phyloP scores from a whole-genome alignment of 805 yeast species.

The Ascoidea rubescens region DNA sequence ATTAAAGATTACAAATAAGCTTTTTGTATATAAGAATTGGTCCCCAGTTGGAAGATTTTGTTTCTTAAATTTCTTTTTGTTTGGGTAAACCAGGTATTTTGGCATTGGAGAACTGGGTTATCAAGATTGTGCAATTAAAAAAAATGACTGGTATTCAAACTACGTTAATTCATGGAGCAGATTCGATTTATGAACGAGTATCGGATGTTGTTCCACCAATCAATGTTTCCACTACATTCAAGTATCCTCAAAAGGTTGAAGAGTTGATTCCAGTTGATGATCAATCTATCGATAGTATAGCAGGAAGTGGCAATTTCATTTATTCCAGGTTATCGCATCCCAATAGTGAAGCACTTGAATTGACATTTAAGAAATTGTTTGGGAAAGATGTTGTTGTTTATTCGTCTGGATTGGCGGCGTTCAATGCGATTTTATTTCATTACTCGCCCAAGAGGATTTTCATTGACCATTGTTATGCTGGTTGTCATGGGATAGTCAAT shows the following conservation, averaged over 20 bases:
- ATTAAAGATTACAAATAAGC: no score
- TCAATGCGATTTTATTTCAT: conserved; percentile 56
- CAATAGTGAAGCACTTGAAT: conserved; percentile 53
- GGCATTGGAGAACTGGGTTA: no score
- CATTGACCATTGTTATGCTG: conserved; percentile 76
- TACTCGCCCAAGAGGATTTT: conserved; percentile 63
- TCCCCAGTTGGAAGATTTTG: no score
- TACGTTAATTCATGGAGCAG: conserved; percentile 59
- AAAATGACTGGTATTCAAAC: conserved; percentile 38
- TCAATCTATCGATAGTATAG: conserved; percentile 17
- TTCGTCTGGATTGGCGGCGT: conserved; percentile 72
- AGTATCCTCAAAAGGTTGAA: conserved; percentile 47
- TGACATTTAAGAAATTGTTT: conserved; percentile 42
- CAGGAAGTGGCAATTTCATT: conserved; percentile 21
- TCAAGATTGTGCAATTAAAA: no score
- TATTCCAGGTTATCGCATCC: conserved; percentile 75
- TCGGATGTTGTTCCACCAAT: conserved; percentile 68
- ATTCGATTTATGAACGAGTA: conserved; percentile 33
- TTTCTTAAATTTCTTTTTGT: no score
- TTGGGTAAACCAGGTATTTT: no score
- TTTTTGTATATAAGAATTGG: no score
- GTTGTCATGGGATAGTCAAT: conserved; percentile 59
- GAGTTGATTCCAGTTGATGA: conserved; percentile 26
- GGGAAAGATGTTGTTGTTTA: conserved; percentile 58
- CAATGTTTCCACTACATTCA: conserved; percentile 67